Base-by-base conservation (phyloP, 2,329 filamentous ascomycete genomes). In the Sclerotiophoma versabilis region DNA sequence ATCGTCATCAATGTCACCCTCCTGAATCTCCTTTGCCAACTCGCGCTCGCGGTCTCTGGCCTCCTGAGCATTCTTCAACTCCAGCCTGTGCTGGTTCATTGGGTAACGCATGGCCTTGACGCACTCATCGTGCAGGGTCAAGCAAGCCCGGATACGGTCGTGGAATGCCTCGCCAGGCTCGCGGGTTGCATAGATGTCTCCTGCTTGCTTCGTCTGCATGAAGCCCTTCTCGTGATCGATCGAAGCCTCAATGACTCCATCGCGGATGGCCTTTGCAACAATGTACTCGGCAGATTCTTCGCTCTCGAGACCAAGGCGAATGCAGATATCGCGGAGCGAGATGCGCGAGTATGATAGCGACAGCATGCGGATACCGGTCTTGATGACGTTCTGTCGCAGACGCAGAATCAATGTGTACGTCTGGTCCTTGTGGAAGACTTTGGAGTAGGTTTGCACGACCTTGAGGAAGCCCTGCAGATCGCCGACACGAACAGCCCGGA, bases 21-120 rank as follows among this genome's bases (percentile, higher is more conserved):
- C 95, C 77, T 96, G 92, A 72, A 99, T 98, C 82, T 99, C 95
- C 83, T 98, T 98, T 60, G 93, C 95, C 83, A 99, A 87, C 79
- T 99, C 95, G 15, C 95, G 86, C 81, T 99, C 95, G 17, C 95
- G 85, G 76, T 99, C 95, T 44, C 95, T 86, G n/a, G 95, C 95
- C 78, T 99, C 96, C 77, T 98, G 93, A 0, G 95, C 95, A 69
- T 96, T 98, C 85, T 97, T 98, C 50, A 99, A 84, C 78, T 99
- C 95, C 50, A 98, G 83, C 15, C 95, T 87, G 78, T 99, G 95
- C 77, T 98, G 95, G 81, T 99, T 97, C 93, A 98, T 98, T 2
- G 95, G 95, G 79, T 98, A 99, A 49, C 95, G 87, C 95, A 99
- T 99, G 22, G 95, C 93, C 90, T 96, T 98, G 70, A 99, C 93